Base-by-base conservation (phyloP, 805 yeast species). In the Candida schatavii region DNA sequence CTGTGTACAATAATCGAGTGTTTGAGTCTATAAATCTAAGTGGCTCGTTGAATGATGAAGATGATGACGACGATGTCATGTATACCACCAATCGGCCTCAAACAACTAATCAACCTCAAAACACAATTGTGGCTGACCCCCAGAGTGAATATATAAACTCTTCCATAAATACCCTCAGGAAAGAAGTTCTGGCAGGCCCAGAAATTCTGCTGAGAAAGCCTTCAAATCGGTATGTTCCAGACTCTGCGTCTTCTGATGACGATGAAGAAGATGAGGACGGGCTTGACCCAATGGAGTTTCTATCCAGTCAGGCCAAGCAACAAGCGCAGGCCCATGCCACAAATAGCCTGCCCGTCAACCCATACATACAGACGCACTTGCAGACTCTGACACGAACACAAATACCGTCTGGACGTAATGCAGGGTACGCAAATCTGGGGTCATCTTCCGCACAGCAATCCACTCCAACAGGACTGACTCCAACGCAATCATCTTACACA, bases 211-310 rank as follows among this genome's bases (percentile, higher is more conserved):
- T 23, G 27, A 5, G 13, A 7, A 31, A 13, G 19, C 18, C 35
- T 21, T 25, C 14, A 4, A n/a, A 7, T n/a, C 21, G 41, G 14
- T 22, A 28, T 9, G 35, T 38, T 7, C 41, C 41, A 14, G 41
- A 22, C 10, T 38, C 41, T 5, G 35, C 14, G 4, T 38, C 41
- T 3, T 17, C 30, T 11, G 29, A 43, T 6, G 39, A 46, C 3
- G 46, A 47, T 14, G 39, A 46, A 3, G 46, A 47, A 13, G 46
- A 46, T 11, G 52, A 49, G 11, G 54, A 48, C 17, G 45, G 33
- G 17, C 36, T 39, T 5, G 49, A 50, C 37, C 53, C 55, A 5
- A 42, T 47, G 13, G 55, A 47, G 28, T 45, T 49, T 23, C 38
- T 50, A 14, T 45, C 46, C n/a, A 41, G 38, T 5, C 43, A 35